Evolutionary conservation across 176 grass and related monocot species (phyloP).

Genomic region (Oryza coarctata): DNA sequence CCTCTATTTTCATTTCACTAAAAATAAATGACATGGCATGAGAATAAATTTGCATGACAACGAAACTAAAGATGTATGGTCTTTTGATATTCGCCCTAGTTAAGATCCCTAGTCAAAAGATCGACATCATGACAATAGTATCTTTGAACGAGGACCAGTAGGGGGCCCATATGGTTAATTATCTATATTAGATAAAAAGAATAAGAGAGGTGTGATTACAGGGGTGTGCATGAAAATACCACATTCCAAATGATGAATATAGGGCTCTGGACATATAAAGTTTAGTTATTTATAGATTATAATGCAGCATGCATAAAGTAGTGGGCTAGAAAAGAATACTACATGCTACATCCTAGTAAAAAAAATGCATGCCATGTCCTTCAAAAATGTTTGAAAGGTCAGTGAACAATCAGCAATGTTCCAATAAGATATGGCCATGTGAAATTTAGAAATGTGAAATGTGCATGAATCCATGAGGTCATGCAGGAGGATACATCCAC

Average conservation of each 20-base stretch:
- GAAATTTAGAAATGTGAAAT: conserved; percentile 10
- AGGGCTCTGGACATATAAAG: not conserved
- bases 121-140: not conserved
- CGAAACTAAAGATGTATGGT: not conserved
- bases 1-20: conserved; percentile 2
- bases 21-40: conserved; percentile 26
- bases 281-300: not conserved
- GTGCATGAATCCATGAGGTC: conserved; percentile 24
- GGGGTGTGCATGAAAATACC: not conserved
- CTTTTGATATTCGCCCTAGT: not conserved
- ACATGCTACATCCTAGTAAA: not conserved
- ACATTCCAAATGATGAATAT: conserved; percentile 13
- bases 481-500: conserved; percentile 24
- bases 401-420: conserved; percentile 16
- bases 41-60: conserved; percentile 22
- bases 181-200: not conserved
- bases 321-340: not conserved
- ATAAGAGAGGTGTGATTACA: not conserved
- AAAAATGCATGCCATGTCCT: not conserved
- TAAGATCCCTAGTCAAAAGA: not conserved
- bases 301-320: conserved; percentile 6
- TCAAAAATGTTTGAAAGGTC: conserved; percentile 2
- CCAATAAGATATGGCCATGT: not conserved
- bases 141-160: not conserved
- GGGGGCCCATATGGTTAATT: not conserved